Evolutionary conservation across 176 grass and related monocot genomes (phyloP), one percentile per base, ranked within the genome.

Genomic region (Rhynchospora pubera): DNA sequence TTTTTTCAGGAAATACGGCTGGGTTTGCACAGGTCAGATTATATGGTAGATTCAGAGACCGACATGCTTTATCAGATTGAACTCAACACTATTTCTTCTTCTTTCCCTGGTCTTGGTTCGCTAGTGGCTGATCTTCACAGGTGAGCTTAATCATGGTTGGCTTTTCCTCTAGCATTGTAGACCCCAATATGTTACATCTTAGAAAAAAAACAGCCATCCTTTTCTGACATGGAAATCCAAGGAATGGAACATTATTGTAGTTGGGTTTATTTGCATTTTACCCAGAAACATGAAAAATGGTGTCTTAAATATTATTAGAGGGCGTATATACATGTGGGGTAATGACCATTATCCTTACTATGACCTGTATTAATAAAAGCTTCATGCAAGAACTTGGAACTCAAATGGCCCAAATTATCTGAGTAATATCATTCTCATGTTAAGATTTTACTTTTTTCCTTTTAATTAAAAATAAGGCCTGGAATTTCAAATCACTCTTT

Each of bases 21-120:
- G 75, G 95, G 92, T 64, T 84, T 97, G 88, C 95, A 97, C 78
- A 86, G 95, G 85, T 97, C 95, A 64, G 95, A 97, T 86, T 97
- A 97, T 87, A 97, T 97, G 92, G 62, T 97, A 63, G 95, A 97
- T 90, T 86, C 92, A 83, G 92, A 87, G 81, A 97, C 92, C 53
- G 93, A 94, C 65, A 90, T 88, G 65, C 88, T 97, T 85, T 83
- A 92, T 81, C 94, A 97, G 91, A 94, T 97, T 62, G 94, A 97
- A 80, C 90, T 94, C 59, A 97, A 97, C 74, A 94, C 94, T 46
- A 91, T 97, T 82, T 94, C 95, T 78, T 89, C 92, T 65, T 97
- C 95, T 21, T 97, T 97, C 81, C 83, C 95, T 85, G 95, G 95
- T 77, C 95, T 97, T 89, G 84, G 95, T 66, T 84, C 86, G 47